These are phyloP conservation scores for Dionaea muscipula DNA, from an alignment of 179 eudicot species.

Conservation along the genomic window DNA sequence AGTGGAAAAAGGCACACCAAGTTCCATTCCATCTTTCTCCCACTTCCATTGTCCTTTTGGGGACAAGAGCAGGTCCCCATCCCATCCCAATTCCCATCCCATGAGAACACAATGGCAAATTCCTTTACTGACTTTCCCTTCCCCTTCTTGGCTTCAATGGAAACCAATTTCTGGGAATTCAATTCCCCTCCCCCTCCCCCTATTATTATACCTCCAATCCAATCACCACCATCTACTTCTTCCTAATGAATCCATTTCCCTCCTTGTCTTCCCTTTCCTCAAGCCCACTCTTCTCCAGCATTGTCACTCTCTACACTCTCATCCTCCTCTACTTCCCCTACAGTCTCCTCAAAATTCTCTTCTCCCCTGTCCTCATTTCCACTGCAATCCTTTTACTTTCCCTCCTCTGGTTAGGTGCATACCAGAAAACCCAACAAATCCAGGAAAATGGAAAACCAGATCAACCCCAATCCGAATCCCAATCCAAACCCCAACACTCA, in stretches of 20 bases:
- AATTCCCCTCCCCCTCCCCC: no score
- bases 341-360: conserved; percentile 14
- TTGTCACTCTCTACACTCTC: conserved; percentile 37
- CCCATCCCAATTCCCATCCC: no score
- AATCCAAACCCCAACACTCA: neutral
- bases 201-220: neutral
- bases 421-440: conserved; percentile 3
- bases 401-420: conserved; percentile 44
- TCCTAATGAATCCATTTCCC: neutral
- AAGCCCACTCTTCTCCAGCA: conserved; percentile 35
- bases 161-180: no score
- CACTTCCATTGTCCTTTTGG: no score
- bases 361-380: conserved; percentile 43
- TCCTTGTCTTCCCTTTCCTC: conserved; percentile 12
- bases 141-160: no score
- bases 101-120: no score
- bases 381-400: conserved; percentile 34
- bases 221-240: neutral
- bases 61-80: no score
- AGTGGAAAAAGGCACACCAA: no score
- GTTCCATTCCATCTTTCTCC: no score
- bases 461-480: neutral
- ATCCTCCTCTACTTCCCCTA: conserved; percentile 42
- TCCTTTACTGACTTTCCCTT: no score
- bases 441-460: neutral